These are phyloP conservation scores for Urostyla sp. DNA, from an alignment of 73 alveolate genomes.

Conservation along the genomic window DNA sequence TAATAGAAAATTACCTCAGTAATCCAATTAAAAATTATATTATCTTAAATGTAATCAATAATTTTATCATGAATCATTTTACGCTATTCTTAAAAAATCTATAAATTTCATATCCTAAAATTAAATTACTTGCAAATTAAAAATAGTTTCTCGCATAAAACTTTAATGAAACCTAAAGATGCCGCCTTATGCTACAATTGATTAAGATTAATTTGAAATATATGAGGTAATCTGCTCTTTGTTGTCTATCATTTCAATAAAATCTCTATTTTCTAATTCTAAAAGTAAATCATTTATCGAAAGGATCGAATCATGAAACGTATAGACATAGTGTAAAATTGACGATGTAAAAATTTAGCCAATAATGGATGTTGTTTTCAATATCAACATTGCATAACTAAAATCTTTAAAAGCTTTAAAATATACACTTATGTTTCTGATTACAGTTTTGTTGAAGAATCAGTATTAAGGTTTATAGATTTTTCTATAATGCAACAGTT, in stretches of 20 bases:
- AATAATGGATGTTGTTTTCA: slow-evolving; percentile 63
- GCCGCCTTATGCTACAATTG: no score
- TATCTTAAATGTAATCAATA: slow-evolving; percentile 51
- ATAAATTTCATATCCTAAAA: no score
- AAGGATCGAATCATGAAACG: slow-evolving; percentile 9
- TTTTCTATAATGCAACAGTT: slow-evolving; percentile 59
- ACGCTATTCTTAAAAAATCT: slow-evolving; percentile 52
- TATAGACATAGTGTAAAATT: slow-evolving; percentile 20
- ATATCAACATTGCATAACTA: slow-evolving; percentile 18
- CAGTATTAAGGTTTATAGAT: slow-evolving; percentile 1
- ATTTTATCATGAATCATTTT: slow-evolving; percentile 43
- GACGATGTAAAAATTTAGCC: slow-evolving; percentile 61
- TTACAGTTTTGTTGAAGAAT: not conserved
- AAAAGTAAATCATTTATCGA: not conserved
- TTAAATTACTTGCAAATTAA: no score
- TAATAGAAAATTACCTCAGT: slow-evolving; percentile 17
- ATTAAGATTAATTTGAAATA: no score
- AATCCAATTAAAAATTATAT: slow-evolving; percentile 39
- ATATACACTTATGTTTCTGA: not conserved
- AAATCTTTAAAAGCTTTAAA: not conserved
- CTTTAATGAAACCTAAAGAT: slow-evolving; percentile 42
- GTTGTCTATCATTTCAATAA: slow-evolving; percentile 42
- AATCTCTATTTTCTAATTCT: slow-evolving; percentile 27
- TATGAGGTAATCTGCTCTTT: slow-evolving; percentile 54
- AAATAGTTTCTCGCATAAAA: slow-evolving; percentile 62